Evolutionary conservation across 768 basidiomycete genomes (phyloP), one percentile per base, ranked within the genome.

Genomic region (Phylloporus arenicola): DNA sequence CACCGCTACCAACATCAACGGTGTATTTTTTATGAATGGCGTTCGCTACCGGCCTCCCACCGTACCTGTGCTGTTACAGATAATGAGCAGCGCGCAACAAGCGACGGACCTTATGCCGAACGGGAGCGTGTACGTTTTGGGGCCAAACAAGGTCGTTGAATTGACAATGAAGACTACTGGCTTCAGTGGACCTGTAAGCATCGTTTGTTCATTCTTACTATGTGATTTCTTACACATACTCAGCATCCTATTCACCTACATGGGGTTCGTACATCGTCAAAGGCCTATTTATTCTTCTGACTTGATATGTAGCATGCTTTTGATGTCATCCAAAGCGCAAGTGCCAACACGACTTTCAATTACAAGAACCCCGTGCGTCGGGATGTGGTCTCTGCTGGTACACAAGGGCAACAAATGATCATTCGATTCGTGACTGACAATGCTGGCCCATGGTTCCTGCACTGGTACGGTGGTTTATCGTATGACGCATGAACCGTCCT

Each of bases 351-450:
- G 5, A 34, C 43, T 3, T 60, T 60, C 41, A 74, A 74, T 59
- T 73, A 65, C 45, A 27, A 51, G 5, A 71, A 74, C 43, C 72
- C 73, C 1, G 63, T 71, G n/a, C 62, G 58, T 37, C 60, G 72
- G n/a, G 72, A 73, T 25, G 59, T 63, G 1, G 50, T 45, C 13
- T 60, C 60, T 8, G 39, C 57, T 27, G 63, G 65, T 9, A 58
- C 48, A 41, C 50, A 46, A 17, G 63, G 77, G 57, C 56, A 76
- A 67, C 62, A 73, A 59, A 72, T 77, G 39, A 72, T 75, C 8
- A 66, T 86, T 31, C 75, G 83, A 38, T 85, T 78, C 63, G 64
- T 70, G 17, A 82, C 83, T 3, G 79, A 86, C 55, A 86, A 86
- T 61, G 68, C 81, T 1, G 83, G 84, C 6, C 74, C 78, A 10